Base-by-base conservation (phyloP, 495 filamentous ascomycete species). In the Aspergillus diversus region DNA sequence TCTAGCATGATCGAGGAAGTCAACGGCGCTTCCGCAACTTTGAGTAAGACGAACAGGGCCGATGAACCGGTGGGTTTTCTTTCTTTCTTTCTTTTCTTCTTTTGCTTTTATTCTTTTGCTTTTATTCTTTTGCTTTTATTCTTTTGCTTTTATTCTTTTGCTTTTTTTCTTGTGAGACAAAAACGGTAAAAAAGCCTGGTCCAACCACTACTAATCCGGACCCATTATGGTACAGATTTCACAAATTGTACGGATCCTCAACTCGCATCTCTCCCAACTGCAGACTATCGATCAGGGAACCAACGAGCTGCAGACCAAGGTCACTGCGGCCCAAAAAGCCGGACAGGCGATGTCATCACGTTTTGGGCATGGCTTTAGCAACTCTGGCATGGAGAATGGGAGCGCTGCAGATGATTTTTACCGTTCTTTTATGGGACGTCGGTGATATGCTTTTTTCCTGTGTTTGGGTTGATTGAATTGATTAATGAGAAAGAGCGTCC, bases 1-100 rank as follows among this genome's bases (percentile, higher is more conserved):
- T 84, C 83, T 46, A 91, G 89, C 76, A 97, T 99, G 93, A 97
- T 99, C 70, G 93, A 97, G 70, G 95, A 97, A 75, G 95, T 98
- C 70, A 99, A 99, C 70, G 85, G 86, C 60, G 92, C 92, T 52
- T 92, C 89, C 8, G 81, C 89, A 32, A 89, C 86, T 5, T 80
- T 99, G 63, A 93, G 86, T 81, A 95, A 94, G 83, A 93, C 89
- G 48, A 89, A 81, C 75, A 94, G 92, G 74, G 82, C 90, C 47
- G 92, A 97, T 75, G 94, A 97, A 80, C 94, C 93, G 66, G 93
- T 97, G 86, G 74, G 92, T 86, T 66, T 69, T 32, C 21, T 42
- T 21, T 53, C 33, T n/a, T 51, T 35, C 21, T 34, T 58, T 63
- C 16, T 32, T 27, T 27, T 27, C 21, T 27, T 27, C 21, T 27